Evolutionary conservation across 2,329 filamentous ascomycete species (phyloP).

Genomic region (Colletotrichum tanaceti): DNA sequence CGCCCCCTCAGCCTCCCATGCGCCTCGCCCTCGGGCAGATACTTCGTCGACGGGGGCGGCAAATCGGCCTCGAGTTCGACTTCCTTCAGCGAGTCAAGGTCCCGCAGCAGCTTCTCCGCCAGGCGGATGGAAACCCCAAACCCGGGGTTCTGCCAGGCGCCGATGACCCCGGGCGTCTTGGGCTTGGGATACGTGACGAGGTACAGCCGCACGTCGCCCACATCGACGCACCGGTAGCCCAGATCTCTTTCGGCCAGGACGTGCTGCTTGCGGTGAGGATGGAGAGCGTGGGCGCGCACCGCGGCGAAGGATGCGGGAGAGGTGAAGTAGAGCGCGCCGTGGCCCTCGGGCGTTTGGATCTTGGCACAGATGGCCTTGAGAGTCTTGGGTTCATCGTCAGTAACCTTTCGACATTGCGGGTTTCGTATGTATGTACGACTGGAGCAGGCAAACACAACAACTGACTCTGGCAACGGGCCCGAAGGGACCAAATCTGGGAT

Average conservation of each 20-base stretch:
- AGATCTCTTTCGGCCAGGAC: slow-evolving; percentile 51
- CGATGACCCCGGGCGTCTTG: slow-evolving; percentile 52
- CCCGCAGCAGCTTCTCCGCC: slow-evolving; percentile 56
- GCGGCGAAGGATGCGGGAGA: slow-evolving; percentile 45
- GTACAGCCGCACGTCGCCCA: slow-evolving; percentile 57
- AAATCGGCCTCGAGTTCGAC: slow-evolving; percentile 46
- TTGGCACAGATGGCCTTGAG: slow-evolving; percentile 50
- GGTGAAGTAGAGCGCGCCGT: slow-evolving; percentile 47
- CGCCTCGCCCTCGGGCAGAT: slow-evolving; percentile 51
- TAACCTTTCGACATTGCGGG: not conserved
- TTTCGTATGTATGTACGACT: not conserved
- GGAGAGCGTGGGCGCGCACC: slow-evolving; percentile 48
- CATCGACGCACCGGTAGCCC: slow-evolving; percentile 54
- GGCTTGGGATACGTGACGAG: slow-evolving; percentile 54
- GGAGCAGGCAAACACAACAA: not conserved
- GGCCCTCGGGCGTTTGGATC: slow-evolving; percentile 45
- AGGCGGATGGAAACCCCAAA: slow-evolving; percentile 59
- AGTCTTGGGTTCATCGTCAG: slow-evolving; percentile 47
- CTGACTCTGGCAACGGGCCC: slow-evolving; percentile 50
- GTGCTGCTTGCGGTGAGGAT: slow-evolving; percentile 51
- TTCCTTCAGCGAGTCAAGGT: slow-evolving; percentile 51
- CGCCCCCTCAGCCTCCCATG: slow-evolving; percentile 55
- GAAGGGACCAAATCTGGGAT: slow-evolving; percentile 60
- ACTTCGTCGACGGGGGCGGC: slow-evolving; percentile 53
- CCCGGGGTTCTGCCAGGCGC: slow-evolving; percentile 60